Evolutionary conservation across 345 rosid genomes (phyloP).

Genomic region (Iberis pinnata): DNA sequence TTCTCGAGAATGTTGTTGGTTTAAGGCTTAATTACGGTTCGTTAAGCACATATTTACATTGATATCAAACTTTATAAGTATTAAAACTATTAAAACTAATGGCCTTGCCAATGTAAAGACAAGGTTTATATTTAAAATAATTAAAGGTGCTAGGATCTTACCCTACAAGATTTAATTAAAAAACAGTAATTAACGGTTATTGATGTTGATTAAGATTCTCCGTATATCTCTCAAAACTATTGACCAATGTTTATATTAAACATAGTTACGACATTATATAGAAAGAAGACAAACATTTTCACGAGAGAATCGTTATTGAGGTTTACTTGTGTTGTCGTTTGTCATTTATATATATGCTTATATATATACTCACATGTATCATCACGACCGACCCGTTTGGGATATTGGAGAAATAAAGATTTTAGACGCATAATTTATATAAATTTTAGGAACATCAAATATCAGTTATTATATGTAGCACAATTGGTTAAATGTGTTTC

Average conservation of each 20-base stretch:
- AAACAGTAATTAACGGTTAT: not conserved
- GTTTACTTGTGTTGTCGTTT: conserved; percentile 13
- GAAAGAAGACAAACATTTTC: conserved; percentile 21
- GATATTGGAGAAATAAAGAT: no score
- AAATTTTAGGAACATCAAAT: no score
- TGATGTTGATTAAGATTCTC: not conserved
- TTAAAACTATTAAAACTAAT: no score
- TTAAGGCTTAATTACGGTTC: no score
- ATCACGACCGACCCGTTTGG: no score
- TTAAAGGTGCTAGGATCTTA: not conserved
- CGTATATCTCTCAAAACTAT: conserved; percentile 12
- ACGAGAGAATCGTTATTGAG: conserved; percentile 13
- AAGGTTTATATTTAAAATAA: not conserved
- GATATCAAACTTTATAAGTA: not conserved
- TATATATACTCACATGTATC: no score
- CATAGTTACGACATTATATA: conserved; percentile 12
- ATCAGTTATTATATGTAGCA: no score
- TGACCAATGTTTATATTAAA: not conserved
- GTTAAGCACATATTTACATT: no score
- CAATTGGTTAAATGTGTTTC: no score
- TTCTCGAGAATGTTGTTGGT: no score
- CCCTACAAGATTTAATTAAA: conserved; percentile 9
- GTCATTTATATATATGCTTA: no score
- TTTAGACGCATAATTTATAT: no score
- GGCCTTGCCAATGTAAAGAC: not conserved